Base-by-base conservation (phyloP, 1,139 yeast genomes). In the Kurtzmaniella quercitrusa region DNA sequence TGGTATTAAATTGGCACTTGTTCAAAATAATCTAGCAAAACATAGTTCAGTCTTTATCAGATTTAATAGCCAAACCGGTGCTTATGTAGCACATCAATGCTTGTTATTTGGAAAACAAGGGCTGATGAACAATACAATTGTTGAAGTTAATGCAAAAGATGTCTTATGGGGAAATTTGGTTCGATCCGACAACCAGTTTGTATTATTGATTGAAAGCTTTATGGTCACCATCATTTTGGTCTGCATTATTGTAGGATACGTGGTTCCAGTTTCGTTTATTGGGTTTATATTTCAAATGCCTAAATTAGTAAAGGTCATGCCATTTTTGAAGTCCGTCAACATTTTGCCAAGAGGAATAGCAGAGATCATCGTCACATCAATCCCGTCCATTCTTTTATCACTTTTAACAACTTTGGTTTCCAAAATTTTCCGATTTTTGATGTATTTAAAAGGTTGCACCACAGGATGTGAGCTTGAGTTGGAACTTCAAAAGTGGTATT, bases 231-330 rank as follows among this genome's bases (percentile, higher is more conserved):
- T 74, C 1, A 37, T 75, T 3, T 69, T 77, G 38, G 62, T 79
- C 11, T 46, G 68, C 5, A 63, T 82, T 0, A 78, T 79, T 4
- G 57, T 82, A 1, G 69, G 82, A 8, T 85, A 88, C 75, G 82
- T 82, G 2, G 60, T 84, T 1, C 94, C 94, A 0, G 89, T 85
- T 1, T 84, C 89, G 1, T 70, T 82, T 48, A 77, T 85, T 41
- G 88, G 89, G 0, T 62, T 84, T 12, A 62, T 85, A 0, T 79
- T 89, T 0, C 89, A 84, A 50, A 65, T 82, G 4, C 86, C 88
- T 0, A 70, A 79, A 48, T 54, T 82, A 41, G 75, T 83, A 0
- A 21, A 36, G 14, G 57, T 79, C 34, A 59, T 83, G 37, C 87
- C 87, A 3, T 68, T 77, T 43, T 61, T 82, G 25, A 59, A 66